Conservation (phyloP, 2,329 filamentous ascomycete species). For the Alternaria incomplexa region DNA sequence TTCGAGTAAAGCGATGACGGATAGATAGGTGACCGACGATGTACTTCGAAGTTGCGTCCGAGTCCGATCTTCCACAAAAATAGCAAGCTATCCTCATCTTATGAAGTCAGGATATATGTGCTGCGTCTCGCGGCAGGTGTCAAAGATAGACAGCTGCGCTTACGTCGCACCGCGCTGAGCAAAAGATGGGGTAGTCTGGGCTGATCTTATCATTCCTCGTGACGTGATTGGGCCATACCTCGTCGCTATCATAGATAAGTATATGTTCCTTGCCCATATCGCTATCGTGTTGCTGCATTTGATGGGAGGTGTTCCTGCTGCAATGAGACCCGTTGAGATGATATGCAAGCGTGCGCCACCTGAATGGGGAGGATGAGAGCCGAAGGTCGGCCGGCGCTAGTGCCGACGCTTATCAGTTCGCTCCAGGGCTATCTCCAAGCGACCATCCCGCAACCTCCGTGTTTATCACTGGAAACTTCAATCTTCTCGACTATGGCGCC, state of each 20-base stretch:
- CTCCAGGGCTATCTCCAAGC: neutral
- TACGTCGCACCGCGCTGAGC: neutral
- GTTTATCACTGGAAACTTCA: neutral
- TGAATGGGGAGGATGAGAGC: neutral
- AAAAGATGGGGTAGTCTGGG: neutral
- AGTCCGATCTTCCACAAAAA: neutral
- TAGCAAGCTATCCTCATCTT: neutral
- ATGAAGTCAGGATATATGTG: neutral
- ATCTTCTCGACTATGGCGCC: neutral
- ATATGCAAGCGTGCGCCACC: neutral
- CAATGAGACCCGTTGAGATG: neutral
- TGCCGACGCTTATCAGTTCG: neutral
- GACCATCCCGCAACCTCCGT: neutral
- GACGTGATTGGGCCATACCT: neutral
- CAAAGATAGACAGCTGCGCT: neutral
- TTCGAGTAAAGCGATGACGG: neutral
- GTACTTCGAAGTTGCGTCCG: neutral
- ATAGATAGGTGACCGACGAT: neutral
- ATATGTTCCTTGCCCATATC: neutral
- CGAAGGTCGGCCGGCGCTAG: constrained; percentile 2
- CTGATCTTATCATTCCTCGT: neutral
- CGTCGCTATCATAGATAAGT: neutral
- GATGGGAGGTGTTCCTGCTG: neutral
- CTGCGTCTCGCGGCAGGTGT: neutral
- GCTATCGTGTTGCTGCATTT: neutral